These are phyloP conservation scores for Grammothele lineata DNA, from an alignment of 768 basidiomycete genomes.

Conservation along the genomic window DNA sequence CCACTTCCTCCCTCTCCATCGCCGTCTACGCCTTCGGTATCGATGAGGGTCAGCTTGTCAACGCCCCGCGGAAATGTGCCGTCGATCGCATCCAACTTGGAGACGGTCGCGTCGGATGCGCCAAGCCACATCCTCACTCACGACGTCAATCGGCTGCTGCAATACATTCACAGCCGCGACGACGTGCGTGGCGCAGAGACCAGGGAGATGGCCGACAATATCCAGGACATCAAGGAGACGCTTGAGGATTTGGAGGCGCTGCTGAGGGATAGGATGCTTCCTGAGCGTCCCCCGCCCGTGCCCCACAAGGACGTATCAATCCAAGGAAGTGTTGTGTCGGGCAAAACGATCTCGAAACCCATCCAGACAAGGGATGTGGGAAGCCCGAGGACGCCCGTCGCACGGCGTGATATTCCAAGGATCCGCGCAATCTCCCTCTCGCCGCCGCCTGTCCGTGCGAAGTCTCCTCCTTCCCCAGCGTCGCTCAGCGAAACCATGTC, in stretches of 20 bases:
- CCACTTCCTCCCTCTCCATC: conserved; percentile 32
- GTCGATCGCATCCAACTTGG: conserved; percentile 43
- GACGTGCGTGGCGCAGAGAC: conserved; percentile 58
- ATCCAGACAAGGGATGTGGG: background rate
- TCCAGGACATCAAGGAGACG: conserved; percentile 67
- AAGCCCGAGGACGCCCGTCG: conserved; percentile 12
- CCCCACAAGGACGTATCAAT: conserved; percentile 39
- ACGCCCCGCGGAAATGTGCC: conserved; percentile 46
- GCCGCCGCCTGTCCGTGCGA: conserved; percentile 40
- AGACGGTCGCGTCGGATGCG: conserved; percentile 39
- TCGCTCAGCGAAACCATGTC: conserved; percentile 31
- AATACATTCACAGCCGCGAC: conserved; percentile 62
- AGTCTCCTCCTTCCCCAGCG: conserved; percentile 35
- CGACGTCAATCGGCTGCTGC: conserved; percentile 47
- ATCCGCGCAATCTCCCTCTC: conserved; percentile 32
- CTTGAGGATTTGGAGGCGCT: conserved; percentile 42
- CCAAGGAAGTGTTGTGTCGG: conserved; percentile 37
- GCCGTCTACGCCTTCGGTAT: conserved; percentile 32
- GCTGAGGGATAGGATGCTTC: conserved; percentile 8
- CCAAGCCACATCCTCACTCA: conserved; percentile 44
- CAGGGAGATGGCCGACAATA: conserved; percentile 58
- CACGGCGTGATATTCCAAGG: conserved; percentile 14
- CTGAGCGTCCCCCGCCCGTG: conserved; percentile 26
- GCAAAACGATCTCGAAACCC: conserved; percentile 23
- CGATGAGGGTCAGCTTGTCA: conserved; percentile 44